A percentile compares a stretch with the other conserved stretches of the same genome.
These are phyloP conservation scores for Trifolium fragiferum DNA, from an alignment of 306 rosid genomes.

Conservation along the genomic window DNA sequence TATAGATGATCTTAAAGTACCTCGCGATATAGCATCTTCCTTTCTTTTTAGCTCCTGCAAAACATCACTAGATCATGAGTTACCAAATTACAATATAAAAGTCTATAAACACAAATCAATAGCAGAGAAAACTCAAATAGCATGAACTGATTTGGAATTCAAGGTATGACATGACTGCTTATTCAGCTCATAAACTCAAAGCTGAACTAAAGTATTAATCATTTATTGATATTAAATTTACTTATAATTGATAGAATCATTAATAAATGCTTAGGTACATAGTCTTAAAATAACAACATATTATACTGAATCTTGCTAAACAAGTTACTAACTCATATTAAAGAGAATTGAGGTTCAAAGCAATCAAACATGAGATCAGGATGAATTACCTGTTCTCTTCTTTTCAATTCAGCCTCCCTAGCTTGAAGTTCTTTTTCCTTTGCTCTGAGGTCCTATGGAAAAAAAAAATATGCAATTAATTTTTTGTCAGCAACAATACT, in stretches of 20 bases:
- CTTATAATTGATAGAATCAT: not conserved
- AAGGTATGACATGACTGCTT: constrained; percentile 11
- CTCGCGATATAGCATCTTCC: constrained; percentile 79
- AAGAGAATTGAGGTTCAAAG: constrained; percentile 4
- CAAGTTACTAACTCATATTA: not conserved
- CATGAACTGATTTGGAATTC: constrained; percentile 28
- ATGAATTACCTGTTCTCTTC: constrained; percentile 80
- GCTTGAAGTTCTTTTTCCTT: constrained; percentile 87
- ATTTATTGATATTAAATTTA: constrained; percentile 20
- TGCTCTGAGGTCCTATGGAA: constrained; percentile 67
- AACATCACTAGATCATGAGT: constrained; percentile 41
- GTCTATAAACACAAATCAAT: not conserved
- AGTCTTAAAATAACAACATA: not conserved
- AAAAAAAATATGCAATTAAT: constrained; percentile 23
- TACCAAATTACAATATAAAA: constrained; percentile 17
- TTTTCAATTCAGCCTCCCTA: constrained; percentile 86
- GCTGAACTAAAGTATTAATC: constrained; percentile 10
- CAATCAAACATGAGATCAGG: constrained; percentile 29
- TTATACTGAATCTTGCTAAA: constrained; percentile 8
- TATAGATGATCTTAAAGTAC: constrained; percentile 53
- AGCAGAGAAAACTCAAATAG: constrained; percentile 12
- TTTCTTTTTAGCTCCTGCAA: constrained; percentile 78
- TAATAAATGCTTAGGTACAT: not conserved
- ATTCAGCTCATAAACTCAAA: constrained; percentile 16
- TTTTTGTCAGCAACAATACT: constrained; percentile 9